Percentiles rank a stretch among this genome's conserved stretches.
Conservation (phyloP, 331 rosid species). For the Spiraea crenata region DNA sequence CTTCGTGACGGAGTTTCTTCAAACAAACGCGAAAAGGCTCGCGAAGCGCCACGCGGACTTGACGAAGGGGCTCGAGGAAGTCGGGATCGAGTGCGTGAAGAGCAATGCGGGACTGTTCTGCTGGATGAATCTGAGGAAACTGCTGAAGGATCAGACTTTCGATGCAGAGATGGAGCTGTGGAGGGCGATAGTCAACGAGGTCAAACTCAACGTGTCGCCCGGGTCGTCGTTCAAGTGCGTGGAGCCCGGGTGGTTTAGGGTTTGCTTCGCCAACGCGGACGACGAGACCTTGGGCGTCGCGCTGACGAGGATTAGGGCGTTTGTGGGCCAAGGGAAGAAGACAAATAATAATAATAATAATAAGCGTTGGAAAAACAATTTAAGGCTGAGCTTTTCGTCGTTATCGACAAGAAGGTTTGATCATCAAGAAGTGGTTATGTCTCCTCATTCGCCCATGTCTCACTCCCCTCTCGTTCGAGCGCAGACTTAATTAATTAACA, state of each 20-base stretch:
- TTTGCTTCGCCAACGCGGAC: constrained; percentile 90
- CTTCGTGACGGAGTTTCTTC: constrained; percentile 44
- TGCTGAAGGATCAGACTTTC: constrained; percentile 50
- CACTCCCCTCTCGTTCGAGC: constrained; percentile 76
- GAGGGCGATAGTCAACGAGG: constrained; percentile 62
- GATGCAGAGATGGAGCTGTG: constrained; percentile 71
- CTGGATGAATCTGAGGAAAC: constrained; percentile 75
- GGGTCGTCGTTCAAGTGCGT: constrained; percentile 74
- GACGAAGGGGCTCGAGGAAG: constrained; percentile 50
- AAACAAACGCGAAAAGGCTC: constrained; percentile 57
- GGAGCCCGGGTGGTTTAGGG: constrained; percentile 95
- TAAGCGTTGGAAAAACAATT: constrained; percentile 39
- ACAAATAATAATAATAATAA: constrained; percentile 3
- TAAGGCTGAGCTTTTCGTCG: constrained; percentile 50
- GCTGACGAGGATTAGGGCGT: constrained; percentile 49
- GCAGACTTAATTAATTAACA: constrained; percentile 6
- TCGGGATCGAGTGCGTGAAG: constrained; percentile 51
- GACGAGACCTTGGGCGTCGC: constrained; percentile 64
- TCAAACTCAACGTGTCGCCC: constrained; percentile 84
- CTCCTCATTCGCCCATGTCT: constrained; percentile 78
- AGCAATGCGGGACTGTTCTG: constrained; percentile 72
- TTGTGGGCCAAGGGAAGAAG: constrained; percentile 39
- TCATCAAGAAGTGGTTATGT: constrained; percentile 45
- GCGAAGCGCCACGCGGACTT: constrained; percentile 38
- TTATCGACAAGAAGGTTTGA: constrained; percentile 39